Evolutionary conservation across 108 stramenopile genomes (phyloP).

Genomic region (Thalassiosira profunda): DNA sequence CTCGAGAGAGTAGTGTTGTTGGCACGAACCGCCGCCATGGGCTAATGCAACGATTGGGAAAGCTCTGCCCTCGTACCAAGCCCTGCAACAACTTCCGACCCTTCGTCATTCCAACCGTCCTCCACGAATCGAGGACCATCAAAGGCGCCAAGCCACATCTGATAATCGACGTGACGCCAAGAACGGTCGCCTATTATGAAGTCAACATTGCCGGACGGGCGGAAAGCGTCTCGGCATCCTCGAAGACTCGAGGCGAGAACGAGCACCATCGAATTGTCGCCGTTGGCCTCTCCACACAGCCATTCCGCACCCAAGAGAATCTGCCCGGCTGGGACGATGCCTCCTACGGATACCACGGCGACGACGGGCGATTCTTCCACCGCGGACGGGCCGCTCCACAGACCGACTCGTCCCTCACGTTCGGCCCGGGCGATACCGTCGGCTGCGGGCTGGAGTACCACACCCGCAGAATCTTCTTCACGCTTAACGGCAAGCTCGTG

Average conservation of each 20-base stretch:
- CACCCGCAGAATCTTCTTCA: conserved; percentile 72
- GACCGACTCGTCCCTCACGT: conserved; percentile 77
- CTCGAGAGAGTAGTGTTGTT: too few relatives aligned
- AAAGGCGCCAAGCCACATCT: neutral
- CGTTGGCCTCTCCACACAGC: conserved; percentile 63
- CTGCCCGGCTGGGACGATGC: conserved; percentile 90
- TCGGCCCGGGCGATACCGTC: conserved; percentile 83
- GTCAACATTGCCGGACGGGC: conserved; percentile 56
- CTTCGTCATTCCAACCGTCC: conserved; percentile 58
- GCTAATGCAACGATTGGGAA: conserved; percentile 5
- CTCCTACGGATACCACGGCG: conserved; percentile 84
- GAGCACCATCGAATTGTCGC: conserved; percentile 39
- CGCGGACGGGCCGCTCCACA: conserved; percentile 66
- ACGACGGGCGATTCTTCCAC: conserved; percentile 88
- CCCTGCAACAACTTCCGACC: conserved; percentile 24
- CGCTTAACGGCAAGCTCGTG: conserved; percentile 83
- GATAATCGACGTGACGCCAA: conserved; percentile 65
- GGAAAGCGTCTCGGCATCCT: neutral
- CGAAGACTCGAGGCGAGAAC: neutral
- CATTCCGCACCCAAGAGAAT: conserved; percentile 49
- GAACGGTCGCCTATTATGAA: conserved; percentile 78
- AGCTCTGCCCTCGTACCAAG: neutral
- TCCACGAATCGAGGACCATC: neutral
- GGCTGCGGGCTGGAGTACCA: conserved; percentile 88
- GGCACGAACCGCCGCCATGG: too few relatives aligned